These are phyloP conservation scores for Clonostachys rosea DNA, from an alignment of 2,329 filamentous ascomycete species.

Conservation along the genomic window DNA sequence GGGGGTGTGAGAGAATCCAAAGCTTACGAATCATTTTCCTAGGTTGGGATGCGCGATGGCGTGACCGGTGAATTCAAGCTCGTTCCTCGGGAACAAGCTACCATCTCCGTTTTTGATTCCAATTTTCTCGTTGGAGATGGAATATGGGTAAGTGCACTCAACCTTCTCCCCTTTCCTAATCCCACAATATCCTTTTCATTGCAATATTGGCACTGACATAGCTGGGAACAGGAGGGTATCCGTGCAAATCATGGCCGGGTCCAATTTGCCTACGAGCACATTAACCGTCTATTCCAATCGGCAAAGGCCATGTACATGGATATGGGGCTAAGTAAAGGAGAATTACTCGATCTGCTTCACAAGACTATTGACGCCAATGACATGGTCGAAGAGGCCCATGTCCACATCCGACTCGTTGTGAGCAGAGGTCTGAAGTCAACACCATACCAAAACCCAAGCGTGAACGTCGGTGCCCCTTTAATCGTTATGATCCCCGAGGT, in stretches of 20 bases:
- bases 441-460: conserved; percentile 16
- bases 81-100: conserved; percentile 11
- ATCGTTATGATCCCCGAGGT: conserved; percentile 21
- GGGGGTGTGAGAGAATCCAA: background rate
- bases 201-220: background rate
- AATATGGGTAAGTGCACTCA: conserved; percentile 10
- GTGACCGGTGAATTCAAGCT: conserved; percentile 13
- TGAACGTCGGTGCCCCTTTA: conserved; percentile 17
- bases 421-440: conserved; percentile 17
- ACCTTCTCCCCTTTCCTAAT: too few relatives aligned
- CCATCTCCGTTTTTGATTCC: conserved; percentile 18
- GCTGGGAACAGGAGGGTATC: conserved; percentile 11
- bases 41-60: conserved; percentile 18
- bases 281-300: conserved; percentile 17
- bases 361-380: conserved; percentile 16
- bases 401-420: conserved; percentile 19
- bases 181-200: background rate
- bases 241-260: conserved; percentile 12
- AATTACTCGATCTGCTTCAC: conserved; percentile 13
- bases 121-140: conserved; percentile 18
- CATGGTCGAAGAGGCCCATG: conserved; percentile 15
- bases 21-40: background rate
- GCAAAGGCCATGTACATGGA: conserved; percentile 21
- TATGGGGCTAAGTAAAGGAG: conserved; percentile 14
- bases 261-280: conserved; percentile 17